Conservation (phyloP, 106 monocot species). For the Platanthera guangdongensis region DNA sequence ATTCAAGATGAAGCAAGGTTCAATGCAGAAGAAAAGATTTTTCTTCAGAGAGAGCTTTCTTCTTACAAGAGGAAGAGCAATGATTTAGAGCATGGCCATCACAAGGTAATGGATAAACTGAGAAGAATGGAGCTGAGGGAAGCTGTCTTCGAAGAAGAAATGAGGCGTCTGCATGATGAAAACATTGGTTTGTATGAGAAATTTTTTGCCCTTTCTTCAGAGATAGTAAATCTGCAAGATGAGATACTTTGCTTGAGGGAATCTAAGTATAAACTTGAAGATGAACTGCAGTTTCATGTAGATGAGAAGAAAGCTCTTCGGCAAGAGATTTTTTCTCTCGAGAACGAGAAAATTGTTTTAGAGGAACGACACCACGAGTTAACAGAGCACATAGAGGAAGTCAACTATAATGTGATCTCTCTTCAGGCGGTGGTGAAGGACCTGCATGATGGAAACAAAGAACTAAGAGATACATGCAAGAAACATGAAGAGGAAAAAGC, state of each 20-base stretch:
- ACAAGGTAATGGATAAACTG: conserved; percentile 27
- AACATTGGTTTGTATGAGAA: conserved; percentile 15
- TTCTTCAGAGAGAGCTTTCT: conserved; percentile 35
- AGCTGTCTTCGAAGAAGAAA: conserved; percentile 37
- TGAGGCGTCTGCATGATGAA: conserved; percentile 29
- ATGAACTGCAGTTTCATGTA: conserved; percentile 23
- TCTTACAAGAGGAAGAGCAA: conserved; percentile 22
- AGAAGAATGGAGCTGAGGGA: conserved; percentile 22
- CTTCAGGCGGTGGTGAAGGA: conserved; percentile 30
- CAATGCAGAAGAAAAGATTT: conserved; percentile 17
- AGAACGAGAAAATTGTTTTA: conserved; percentile 25
- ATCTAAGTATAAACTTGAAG: conserved; percentile 20
- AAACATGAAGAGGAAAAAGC: conserved; percentile 26
- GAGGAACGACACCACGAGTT: conserved; percentile 23
- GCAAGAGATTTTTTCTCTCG: conserved; percentile 28
- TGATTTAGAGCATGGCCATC: conserved; percentile 26
- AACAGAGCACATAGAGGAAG: conserved; percentile 27
- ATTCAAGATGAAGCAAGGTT: conserved; percentile 21
- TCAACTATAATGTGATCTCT: conserved; percentile 30
- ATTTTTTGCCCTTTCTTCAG: not conserved
- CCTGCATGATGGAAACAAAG: conserved; percentile 28
- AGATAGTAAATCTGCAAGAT: conserved; percentile 24
- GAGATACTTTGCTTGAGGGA: conserved; percentile 25
- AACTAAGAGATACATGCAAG: conserved; percentile 11
- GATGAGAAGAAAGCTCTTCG: conserved; percentile 41